Evolutionary conservation across 352 stramenopile genomes (phyloP).

Genomic region (Pythium aphanidermatum): DNA sequence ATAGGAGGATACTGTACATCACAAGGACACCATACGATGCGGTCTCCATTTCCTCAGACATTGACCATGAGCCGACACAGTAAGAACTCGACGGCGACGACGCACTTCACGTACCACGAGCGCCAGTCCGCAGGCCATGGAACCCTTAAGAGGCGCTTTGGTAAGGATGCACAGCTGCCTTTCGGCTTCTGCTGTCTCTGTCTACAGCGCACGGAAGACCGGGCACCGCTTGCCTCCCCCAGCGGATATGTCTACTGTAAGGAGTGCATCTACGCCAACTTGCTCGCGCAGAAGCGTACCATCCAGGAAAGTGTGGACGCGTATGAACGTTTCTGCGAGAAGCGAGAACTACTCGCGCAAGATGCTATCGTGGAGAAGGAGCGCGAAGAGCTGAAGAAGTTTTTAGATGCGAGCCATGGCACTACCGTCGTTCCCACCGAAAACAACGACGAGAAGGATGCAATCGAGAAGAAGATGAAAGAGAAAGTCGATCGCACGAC

Average conservation of each 20-base stretch:
- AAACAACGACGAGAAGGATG: conserved; percentile 12
- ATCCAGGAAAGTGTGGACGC: conserved; percentile 61
- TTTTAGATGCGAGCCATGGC: conserved; percentile 34
- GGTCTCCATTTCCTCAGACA: too few relatives aligned
- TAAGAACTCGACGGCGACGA: conserved; percentile 85
- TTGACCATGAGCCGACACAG: conserved; percentile 86
- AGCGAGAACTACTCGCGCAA: conserved; percentile 39
- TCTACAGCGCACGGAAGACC: conserved; percentile 46
- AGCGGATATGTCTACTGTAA: conserved; percentile 81
- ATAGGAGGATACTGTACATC: too few relatives aligned
- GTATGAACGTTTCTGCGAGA: conserved; percentile 62
- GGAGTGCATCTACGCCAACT: conserved; percentile 85
- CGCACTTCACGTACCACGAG: conserved; percentile 87
- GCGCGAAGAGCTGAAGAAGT: conserved; percentile 40
- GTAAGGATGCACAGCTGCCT: conserved; percentile 66
- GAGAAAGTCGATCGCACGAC: conserved; percentile 74
- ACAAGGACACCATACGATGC: too few relatives aligned
- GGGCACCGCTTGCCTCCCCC: conserved; percentile 60
- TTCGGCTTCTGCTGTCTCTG: conserved; percentile 81
- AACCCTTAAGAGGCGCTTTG: conserved; percentile 79
- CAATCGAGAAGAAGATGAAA: conserved; percentile 37
- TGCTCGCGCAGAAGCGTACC: conserved; percentile 74
- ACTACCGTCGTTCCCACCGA: neutral
- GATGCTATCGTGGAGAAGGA: conserved; percentile 44
- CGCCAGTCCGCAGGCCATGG: conserved; percentile 65